Evolutionary conservation across 208 protist species (phyloP).

Genomic region (Trypanosoma lewisi): DNA sequence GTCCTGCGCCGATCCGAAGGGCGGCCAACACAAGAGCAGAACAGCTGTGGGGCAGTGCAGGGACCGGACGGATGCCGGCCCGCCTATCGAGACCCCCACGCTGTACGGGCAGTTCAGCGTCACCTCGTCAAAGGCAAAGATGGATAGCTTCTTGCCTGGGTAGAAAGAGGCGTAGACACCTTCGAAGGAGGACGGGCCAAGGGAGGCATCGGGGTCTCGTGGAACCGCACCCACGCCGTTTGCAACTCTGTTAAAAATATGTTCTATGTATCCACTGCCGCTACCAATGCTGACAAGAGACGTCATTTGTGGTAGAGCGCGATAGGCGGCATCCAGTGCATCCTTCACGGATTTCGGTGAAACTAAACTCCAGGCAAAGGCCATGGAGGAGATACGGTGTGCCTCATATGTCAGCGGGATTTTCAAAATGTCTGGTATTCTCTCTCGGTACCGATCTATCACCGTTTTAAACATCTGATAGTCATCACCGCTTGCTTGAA

Average conservation of each 20-base stretch:
- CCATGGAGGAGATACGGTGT: slow-evolving; percentile 66
- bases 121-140: slow-evolving; percentile 86
- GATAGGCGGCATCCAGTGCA: slow-evolving; percentile 62
- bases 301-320: slow-evolving; percentile 49
- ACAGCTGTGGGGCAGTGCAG: slow-evolving; percentile 60
- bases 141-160: slow-evolving; percentile 39
- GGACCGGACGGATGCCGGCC: slow-evolving; percentile 74
- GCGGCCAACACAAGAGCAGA: slow-evolving; percentile 86
- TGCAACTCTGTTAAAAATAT: slow-evolving; percentile 85
- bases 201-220: slow-evolving; percentile 19
- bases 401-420: slow-evolving; percentile 84
- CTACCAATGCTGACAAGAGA: slow-evolving; percentile 77
- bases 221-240: slow-evolving; percentile 44
- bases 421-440: slow-evolving; percentile 75
- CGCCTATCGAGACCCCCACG: slow-evolving; percentile 76
- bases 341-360: slow-evolving; percentile 63
- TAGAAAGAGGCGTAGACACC: slow-evolving; percentile 55
- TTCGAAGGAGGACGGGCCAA: slow-evolving; percentile 57
- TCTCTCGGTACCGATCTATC: slow-evolving; percentile 65
- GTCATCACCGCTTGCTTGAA: slow-evolving; percentile 69
- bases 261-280: slow-evolving; percentile 84
- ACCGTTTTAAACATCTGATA: slow-evolving; percentile 82
- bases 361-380: slow-evolving; percentile 86
- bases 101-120: slow-evolving; percentile 71
- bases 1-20: slow-evolving; percentile 82